These are phyloP conservation scores for Sarocladium brachiariae DNA, from an alignment of 2,329 filamentous ascomycete species.

Conservation along the genomic window DNA sequence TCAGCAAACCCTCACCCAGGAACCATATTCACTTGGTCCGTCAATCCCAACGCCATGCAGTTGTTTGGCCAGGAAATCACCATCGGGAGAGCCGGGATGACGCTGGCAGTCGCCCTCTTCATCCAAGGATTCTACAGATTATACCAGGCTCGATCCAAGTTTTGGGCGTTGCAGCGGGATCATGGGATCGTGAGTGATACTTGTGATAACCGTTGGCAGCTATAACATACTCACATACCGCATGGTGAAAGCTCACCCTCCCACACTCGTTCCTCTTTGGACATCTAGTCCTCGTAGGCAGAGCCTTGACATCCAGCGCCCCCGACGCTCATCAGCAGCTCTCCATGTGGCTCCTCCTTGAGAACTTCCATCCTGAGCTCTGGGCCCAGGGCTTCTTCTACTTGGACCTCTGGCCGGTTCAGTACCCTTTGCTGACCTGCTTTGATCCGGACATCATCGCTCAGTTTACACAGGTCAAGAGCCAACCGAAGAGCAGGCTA, in stretches of 20 bases:
- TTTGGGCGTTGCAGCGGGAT: background rate
- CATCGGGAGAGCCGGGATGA: background rate
- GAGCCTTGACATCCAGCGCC: background rate
- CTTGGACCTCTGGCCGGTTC: conserved; percentile 22
- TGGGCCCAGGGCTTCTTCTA: conserved; percentile 19
- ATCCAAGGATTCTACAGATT: background rate
- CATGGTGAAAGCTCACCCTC: background rate
- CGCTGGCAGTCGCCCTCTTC: background rate
- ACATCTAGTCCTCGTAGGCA: conserved; percentile 13
- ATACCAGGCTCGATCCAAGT: background rate
- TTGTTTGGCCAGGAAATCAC: background rate
- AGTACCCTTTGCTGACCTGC: conserved; percentile 18
- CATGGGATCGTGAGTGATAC: background rate
- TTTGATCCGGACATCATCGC: conserved; percentile 19
- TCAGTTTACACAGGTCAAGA: conserved; percentile 16
- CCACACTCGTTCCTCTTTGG: conserved; percentile 16
- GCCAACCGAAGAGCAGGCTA: conserved; percentile 16
- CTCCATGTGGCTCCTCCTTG: background rate
- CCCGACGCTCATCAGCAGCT: background rate
- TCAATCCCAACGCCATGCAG: background rate
- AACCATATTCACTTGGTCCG: no score
- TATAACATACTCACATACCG: background rate
- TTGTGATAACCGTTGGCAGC: background rate
- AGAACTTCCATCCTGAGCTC: conserved; percentile 14
- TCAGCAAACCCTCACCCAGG: no score